Evolutionary conservation across 192 early-diverging fungal species (phyloP).

Genomic region (Gonapodya sp.): DNA sequence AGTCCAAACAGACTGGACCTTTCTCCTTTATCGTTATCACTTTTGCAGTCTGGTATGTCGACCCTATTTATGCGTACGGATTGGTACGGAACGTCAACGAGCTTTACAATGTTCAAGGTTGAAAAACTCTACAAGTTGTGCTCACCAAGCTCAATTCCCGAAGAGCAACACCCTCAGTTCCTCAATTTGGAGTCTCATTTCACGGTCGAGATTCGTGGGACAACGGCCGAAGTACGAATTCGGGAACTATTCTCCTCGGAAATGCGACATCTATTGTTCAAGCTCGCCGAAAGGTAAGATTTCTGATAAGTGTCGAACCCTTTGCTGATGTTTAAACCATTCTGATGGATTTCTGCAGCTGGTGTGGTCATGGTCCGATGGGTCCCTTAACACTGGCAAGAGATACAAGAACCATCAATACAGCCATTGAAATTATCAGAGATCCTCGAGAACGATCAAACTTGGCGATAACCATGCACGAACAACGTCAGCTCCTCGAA

Average conservation of each 20-base stretch:
- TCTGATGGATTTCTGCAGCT: background rate
- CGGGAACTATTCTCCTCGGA: background rate
- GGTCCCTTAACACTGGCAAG: conserved; percentile 8
- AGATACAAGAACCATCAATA: conserved; percentile 10
- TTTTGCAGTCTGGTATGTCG: conserved; percentile 79
- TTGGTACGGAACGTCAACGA: background rate
- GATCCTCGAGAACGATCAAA: conserved; percentile 57
- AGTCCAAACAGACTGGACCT: conserved; percentile 76
- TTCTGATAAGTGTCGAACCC: background rate
- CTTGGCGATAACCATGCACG: conserved; percentile 58
- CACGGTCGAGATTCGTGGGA: background rate
- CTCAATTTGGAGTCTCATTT: background rate
- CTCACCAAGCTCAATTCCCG: background rate
- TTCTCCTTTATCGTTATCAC: conserved; percentile 75
- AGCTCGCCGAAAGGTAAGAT: background rate
- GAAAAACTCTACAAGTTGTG: conserved; percentile 15
- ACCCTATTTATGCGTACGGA: too few species aligned
- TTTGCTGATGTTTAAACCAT: background rate
- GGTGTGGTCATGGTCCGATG: conserved; percentile 16
- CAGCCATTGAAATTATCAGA: conserved; percentile 58
- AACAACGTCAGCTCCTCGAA: conserved; percentile 67
- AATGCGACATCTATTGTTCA: conserved; percentile 7
- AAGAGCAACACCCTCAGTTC: background rate
- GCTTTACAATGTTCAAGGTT: background rate
- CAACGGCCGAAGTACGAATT: background rate